Conservation (phyloP, 2,329 filamentous ascomycete species). For the Monosporascus sp. region DNA sequence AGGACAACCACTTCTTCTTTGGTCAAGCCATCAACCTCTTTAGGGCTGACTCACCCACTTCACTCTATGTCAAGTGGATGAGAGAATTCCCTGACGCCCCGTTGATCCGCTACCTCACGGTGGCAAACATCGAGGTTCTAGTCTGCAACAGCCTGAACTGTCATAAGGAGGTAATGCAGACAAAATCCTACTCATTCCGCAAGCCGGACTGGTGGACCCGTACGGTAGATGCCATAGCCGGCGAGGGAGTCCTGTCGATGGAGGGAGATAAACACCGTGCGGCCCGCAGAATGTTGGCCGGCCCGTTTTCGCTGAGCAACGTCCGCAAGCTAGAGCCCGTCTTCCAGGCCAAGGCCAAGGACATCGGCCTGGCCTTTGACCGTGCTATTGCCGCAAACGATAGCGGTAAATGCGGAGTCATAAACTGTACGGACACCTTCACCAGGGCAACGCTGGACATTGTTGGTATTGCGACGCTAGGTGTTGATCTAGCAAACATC, state of each 20-base stretch:
- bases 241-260: slow-evolving; percentile 6
- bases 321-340: slow-evolving; percentile 9
- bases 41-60: slow-evolving; percentile 10
- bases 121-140: slow-evolving; percentile 22
- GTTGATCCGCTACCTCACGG: slow-evolving; percentile 24
- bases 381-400: slow-evolving; percentile 1
- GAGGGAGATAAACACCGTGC: slow-evolving; percentile 8
- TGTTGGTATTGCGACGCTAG: slow-evolving; percentile 7
- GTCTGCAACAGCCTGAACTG: slow-evolving; percentile 21
- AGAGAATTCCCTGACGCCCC: slow-evolving; percentile 20
- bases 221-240: slow-evolving; percentile 7
- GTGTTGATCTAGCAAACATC: slow-evolving; percentile 5
- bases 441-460: slow-evolving; percentile 10
- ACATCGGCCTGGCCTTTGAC: slow-evolving; percentile 2
- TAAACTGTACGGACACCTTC: slow-evolving; percentile 6
- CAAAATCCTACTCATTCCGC: slow-evolving; percentile 20
- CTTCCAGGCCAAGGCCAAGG: slow-evolving; percentile 5
- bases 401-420: neutral
- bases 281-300: slow-evolving; percentile 7
- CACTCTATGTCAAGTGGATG: slow-evolving; percentile 20
- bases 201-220: slow-evolving; percentile 7
- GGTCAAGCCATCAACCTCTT: slow-evolving; percentile 16
- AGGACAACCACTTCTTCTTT: slow-evolving; percentile 18
- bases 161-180: slow-evolving; percentile 23
- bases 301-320: slow-evolving; percentile 8